Evolutionary conservation across 768 basidiomycete genomes (phyloP).

Genomic region (Tremella yokohamensis): DNA sequence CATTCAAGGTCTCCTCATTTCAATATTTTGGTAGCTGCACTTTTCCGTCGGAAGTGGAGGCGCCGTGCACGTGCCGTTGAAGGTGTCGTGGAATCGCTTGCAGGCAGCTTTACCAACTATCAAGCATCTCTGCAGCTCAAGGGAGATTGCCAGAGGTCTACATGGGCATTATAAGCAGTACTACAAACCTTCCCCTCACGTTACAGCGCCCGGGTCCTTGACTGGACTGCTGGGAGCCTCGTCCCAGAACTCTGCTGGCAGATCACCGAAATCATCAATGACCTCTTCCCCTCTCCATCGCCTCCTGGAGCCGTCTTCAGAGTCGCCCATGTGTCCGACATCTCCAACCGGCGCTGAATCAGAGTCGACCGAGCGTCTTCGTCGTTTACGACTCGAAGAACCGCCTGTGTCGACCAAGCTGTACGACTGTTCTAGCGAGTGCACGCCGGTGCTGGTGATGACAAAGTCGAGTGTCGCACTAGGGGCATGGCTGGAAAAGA

Average conservation of each 20-base stretch:
- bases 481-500: conserved; percentile 67
- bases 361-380: not conserved
- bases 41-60: no score
- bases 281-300: conserved; percentile 15
- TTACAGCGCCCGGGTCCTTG: not conserved
- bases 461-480: conserved; percentile 71
- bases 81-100: no score
- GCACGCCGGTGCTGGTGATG: conserved; percentile 63
- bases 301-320: conserved; percentile 4
- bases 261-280: conserved; percentile 32
- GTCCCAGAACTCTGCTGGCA: conserved; percentile 37
- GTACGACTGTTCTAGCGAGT: conserved; percentile 25
- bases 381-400: conserved; percentile 6
- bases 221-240: conserved; percentile 4
- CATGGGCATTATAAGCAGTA: no score
- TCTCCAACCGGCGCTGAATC: not conserved
- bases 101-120: no score
- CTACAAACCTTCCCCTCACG: no score
- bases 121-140: no score
- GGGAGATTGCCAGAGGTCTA: no score
- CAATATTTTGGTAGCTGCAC: no score
- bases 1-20: no score
- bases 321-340: not conserved
- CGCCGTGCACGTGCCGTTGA: no score
- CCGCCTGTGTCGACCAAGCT: conserved; percentile 17